Evolutionary conservation across 2,329 filamentous ascomycete genomes (phyloP).

Genomic region (Alternaria consortialis): DNA sequence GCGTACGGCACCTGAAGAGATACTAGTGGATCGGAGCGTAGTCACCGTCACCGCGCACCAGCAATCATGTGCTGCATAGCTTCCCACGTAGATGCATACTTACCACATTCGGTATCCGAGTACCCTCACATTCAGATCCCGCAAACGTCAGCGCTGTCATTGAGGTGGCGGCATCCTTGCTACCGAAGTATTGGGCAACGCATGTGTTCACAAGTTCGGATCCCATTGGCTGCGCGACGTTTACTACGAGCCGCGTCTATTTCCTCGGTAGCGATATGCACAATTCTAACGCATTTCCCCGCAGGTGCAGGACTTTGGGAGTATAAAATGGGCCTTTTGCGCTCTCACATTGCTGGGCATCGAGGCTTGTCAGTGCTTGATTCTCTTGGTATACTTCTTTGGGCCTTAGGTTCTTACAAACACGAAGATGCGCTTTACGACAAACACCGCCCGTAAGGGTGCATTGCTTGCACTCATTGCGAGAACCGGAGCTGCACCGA

Average conservation of each 20-base stretch:
- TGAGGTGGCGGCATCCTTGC: not conserved
- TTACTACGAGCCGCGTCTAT: slow-evolving; percentile 9
- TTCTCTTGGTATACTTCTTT: not conserved
- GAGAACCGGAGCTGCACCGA: slow-evolving; percentile 21
- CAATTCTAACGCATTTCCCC: not conserved
- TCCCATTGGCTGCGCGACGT: not conserved
- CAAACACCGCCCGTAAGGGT: slow-evolving; percentile 8
- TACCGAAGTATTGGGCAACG: not conserved
- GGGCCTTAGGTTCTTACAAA: not conserved
- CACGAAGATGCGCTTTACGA: slow-evolving; percentile 18
- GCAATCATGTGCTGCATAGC: not conserved
- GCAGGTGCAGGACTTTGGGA: not conserved
- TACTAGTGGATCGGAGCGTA: not conserved
- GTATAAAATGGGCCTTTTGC: slow-evolving; percentile 22
- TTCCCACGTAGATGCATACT: not conserved
- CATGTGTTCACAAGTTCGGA: not conserved
- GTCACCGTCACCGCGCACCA: not conserved
- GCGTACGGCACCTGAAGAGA: not conserved
- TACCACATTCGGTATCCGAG: not conserved
- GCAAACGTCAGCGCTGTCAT: not conserved
- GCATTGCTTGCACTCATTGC: slow-evolving; percentile 24
- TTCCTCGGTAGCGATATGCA: not conserved
- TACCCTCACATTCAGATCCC: not conserved
- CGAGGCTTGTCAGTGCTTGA: slow-evolving; percentile 32
- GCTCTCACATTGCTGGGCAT: slow-evolving; percentile 23